Evolutionary conservation across 352 stramenopile species (phyloP).

Genomic region (Phytophthora ohioensis): DNA sequence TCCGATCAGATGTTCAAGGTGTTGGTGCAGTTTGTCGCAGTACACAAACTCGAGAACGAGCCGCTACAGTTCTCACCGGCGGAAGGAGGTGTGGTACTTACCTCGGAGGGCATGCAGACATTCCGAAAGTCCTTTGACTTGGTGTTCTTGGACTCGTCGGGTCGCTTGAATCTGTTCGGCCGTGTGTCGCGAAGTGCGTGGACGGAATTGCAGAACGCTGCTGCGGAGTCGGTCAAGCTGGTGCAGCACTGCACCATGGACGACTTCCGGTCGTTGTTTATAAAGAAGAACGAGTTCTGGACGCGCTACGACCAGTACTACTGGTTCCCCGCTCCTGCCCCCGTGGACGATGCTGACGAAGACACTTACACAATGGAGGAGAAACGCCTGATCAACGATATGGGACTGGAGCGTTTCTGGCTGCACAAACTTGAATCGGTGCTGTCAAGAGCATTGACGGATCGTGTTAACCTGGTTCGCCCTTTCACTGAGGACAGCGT

Average conservation of each 20-base stretch:
- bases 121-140: slow-evolving; percentile 77
- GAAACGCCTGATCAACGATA: slow-evolving; percentile 76
- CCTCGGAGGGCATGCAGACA: slow-evolving; percentile 67
- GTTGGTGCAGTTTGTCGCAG: slow-evolving; percentile 80
- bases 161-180: slow-evolving; percentile 78
- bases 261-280: slow-evolving; percentile 84
- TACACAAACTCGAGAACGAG: slow-evolving; percentile 71
- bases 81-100: slow-evolving; percentile 67
- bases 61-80: slow-evolving; percentile 71
- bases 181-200: slow-evolving; percentile 74
- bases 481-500: slow-evolving; percentile 50
- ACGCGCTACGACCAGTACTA: slow-evolving; percentile 89
- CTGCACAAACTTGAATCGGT: slow-evolving; percentile 58
- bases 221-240: slow-evolving; percentile 66
- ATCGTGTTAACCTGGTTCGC: slow-evolving; percentile 75
- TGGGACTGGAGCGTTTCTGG: slow-evolving; percentile 81
- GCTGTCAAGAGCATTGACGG: slow-evolving; percentile 63
- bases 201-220: slow-evolving; percentile 71
- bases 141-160: slow-evolving; percentile 82
- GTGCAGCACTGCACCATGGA: slow-evolving; percentile 74
- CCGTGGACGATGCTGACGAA: slow-evolving; percentile 64
- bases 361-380: slow-evolving; percentile 76
- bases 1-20: slow-evolving; percentile 90
- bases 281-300: slow-evolving; percentile 86
- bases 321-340: slow-evolving; percentile 68